Percentiles rank a stretch among this genome's conserved stretches.
These are phyloP conservation scores for Paracamarosporium sp. DNA, from an alignment of 2,329 filamentous ascomycete species.

Conservation along the genomic window DNA sequence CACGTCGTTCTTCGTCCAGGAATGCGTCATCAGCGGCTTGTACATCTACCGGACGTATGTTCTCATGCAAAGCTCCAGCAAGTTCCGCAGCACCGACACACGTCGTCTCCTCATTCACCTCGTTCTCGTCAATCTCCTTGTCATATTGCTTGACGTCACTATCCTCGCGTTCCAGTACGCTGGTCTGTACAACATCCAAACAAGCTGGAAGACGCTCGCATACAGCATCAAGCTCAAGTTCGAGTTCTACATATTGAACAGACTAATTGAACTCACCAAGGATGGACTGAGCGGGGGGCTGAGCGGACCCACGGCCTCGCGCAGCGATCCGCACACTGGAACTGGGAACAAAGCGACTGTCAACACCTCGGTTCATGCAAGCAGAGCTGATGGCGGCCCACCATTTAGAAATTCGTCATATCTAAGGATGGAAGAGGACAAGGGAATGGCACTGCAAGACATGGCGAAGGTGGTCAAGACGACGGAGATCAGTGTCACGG, in stretches of 20 bases:
- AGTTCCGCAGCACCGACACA: no score
- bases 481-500: background rate
- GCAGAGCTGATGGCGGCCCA: background rate
- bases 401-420: background rate
- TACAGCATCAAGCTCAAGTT: slow-evolving; percentile 57
- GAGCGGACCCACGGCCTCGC: background rate
- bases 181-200: slow-evolving; percentile 47
- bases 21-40: slow-evolving; percentile 44
- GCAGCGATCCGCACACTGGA: background rate
- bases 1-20: slow-evolving; percentile 48
- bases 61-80: background rate
- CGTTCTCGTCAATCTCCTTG: slow-evolving; percentile 46
- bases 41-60: slow-evolving; percentile 58
- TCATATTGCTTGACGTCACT: slow-evolving; percentile 47
- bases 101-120: slow-evolving; percentile 14
- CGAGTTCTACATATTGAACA: slow-evolving; percentile 60
- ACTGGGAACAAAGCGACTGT: background rate
- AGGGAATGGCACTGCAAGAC: background rate
- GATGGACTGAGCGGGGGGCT: background rate
- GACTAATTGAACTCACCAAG: slow-evolving; percentile 9
- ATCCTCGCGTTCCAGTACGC: slow-evolving; percentile 48
- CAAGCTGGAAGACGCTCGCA: slow-evolving; percentile 46
- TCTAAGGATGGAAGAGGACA: background rate
- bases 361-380: no score
- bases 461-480: background rate